Conservation (phyloP, 1,284 basidiomycete species). For the Volvariella surrecta region DNA sequence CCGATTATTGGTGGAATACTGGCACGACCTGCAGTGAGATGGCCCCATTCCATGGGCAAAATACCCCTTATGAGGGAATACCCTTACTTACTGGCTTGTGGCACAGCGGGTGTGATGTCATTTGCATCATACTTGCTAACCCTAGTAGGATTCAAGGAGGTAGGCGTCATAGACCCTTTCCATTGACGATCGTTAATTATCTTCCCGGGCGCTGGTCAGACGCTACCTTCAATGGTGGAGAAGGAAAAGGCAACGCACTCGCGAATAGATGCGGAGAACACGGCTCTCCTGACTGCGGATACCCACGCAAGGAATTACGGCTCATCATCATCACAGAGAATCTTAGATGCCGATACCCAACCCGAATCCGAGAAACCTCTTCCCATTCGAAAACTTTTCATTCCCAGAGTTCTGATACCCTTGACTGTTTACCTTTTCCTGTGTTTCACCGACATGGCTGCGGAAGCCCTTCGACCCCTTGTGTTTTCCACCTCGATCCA, state of each 20-base stretch:
- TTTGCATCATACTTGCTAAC: constrained; percentile 20
- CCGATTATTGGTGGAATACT: constrained; percentile 34
- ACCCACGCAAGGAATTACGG: not conserved
- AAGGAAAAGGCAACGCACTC: not conserved
- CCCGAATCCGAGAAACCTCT: constrained; percentile 5
- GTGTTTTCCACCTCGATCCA: constrained; percentile 27
- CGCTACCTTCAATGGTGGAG: not conserved
- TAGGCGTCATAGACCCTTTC: constrained; percentile 8
- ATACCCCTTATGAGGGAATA: constrained; percentile 22
- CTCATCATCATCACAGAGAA: not conserved
- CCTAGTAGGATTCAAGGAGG: constrained; percentile 25
- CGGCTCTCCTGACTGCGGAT: not conserved
- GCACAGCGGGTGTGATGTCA: constrained; percentile 20
- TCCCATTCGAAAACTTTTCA: constrained; percentile 12
- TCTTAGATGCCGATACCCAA: not conserved
- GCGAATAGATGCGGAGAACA: not conserved
- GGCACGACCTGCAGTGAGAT: constrained; percentile 29
- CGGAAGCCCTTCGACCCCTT: constrained; percentile 27
- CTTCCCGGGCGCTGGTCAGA: not conserved
- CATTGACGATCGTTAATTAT: not conserved
- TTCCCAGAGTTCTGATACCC: constrained; percentile 13
- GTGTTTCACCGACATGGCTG: constrained; percentile 24
- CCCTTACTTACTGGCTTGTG: constrained; percentile 36
- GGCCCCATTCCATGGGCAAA: constrained; percentile 25
- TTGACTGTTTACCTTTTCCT: constrained; percentile 14